Evolutionary conservation across 164 flowering plant genomes (phyloP).

Genomic region (Santalum album): DNA sequence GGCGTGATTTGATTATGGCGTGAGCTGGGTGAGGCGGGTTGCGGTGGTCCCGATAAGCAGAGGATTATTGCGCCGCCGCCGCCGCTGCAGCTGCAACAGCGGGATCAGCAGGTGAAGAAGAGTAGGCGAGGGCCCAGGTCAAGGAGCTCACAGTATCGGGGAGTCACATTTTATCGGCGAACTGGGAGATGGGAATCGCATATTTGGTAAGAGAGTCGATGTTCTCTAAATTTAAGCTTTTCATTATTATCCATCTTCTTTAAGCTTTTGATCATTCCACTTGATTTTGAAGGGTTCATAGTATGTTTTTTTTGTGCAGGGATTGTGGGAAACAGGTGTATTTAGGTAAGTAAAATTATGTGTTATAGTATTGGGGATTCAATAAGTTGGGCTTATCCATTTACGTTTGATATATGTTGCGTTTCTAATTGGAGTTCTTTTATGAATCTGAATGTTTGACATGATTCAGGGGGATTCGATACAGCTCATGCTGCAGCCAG

Average conservation of each 20-base stretch:
- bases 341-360: no score
- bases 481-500: constrained; percentile 74
- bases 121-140: constrained; percentile 96
- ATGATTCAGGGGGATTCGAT: constrained; percentile 56
- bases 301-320: constrained; percentile 20
- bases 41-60: no score
- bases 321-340: constrained; percentile 73
- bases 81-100: constrained; percentile 15
- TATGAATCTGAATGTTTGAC: no score
- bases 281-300: no score
- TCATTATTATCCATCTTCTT: not conserved
- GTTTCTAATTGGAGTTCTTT: not conserved
- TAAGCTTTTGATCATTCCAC: not conserved
- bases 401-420: not conserved
- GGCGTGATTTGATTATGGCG: no score
- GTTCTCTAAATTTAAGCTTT: no score
- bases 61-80: no score
- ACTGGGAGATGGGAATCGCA: constrained; percentile 97
- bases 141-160: constrained; percentile 83
- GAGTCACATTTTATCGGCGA: constrained; percentile 87
- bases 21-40: no score
- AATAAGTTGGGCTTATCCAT: not conserved
- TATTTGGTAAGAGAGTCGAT: no score
- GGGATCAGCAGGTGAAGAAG: constrained; percentile 44
- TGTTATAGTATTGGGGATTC: no score